Base-by-base conservation (phyloP, 2,329 filamentous ascomycete species). In the Leptographium flavum region DNA sequence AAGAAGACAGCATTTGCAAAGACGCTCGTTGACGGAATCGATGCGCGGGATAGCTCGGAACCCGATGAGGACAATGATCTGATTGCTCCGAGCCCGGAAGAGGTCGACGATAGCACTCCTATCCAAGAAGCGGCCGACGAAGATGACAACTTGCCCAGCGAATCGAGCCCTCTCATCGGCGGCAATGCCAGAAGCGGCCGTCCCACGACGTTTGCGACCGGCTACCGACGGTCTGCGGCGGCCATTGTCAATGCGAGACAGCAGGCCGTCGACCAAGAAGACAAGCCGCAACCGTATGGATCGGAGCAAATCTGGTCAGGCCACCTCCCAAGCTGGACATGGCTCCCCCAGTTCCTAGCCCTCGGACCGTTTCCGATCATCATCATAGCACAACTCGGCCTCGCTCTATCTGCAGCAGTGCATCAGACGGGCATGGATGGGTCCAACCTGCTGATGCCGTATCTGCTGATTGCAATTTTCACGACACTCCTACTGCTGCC, bases 381-480 rank as follows among this genome's bases (percentile, higher is more conserved):
- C 48, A 60, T 96, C 19, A 63, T 85, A 15, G 85, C 80, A 1
- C 87, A 94, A 56, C 70, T 88, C 23, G 82, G 75, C 1, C 70
- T 96, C 4, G 64, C 90, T 13, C 59, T 86, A 15, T 84, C 81
- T 5, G 74, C 80, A 30, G 77, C 84, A 2, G 68, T 87, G 19
- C 71, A 80, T 47, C 88, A 94, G 62, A 94, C 87, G 0, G 83
- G 83, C 7, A 74, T 83, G 2, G 92, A 98, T 59, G 92, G 92
- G 2, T 84, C 79, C 50, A 73, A 76, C 31, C 67, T 81, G 17
- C 63, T 94, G 15, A 61, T 76, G 8, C 79, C 87, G 5, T 87
- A 94, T 59, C 58, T 93, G 14, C 61, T 76, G 31, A 72, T 87
- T 36, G 79, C 81, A 0, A 57, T 71, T 7, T 71, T 90, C 50